Percentiles rank a stretch among this genome's conserved stretches.
Conservation (phyloP, 2,329 filamentous ascomycete species). For the Dothistroma pini region DNA sequence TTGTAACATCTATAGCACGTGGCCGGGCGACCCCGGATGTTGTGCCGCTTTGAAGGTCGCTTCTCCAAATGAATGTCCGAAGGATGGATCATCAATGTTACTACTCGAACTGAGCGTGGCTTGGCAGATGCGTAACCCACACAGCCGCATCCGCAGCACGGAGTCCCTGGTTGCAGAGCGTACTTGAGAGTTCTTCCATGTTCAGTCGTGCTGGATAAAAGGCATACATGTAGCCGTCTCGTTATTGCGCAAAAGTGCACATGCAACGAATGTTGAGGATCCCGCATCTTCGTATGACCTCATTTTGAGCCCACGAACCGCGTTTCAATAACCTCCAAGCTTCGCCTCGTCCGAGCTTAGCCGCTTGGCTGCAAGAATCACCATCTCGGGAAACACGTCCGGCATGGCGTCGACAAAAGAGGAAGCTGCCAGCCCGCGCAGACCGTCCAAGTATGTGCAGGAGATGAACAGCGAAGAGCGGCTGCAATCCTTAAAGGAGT, state of each 20-base stretch:
- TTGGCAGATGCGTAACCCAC: not conserved
- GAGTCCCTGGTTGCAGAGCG: too few species aligned
- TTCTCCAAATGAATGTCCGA: not conserved
- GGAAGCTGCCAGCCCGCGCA: not conserved
- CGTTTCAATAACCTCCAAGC: not conserved
- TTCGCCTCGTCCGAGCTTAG: not conserved
- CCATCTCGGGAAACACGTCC: not conserved
- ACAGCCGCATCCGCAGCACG: not conserved
- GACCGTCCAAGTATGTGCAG: constrained; percentile 17
- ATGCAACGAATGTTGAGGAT: not conserved
- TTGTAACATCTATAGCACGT: not conserved
- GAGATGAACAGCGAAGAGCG: constrained; percentile 25
- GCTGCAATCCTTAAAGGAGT: constrained; percentile 20
- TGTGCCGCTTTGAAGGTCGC: not conserved
- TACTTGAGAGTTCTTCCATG: too few species aligned
- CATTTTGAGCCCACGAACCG: not conserved
- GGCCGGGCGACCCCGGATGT: not conserved
- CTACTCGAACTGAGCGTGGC: not conserved
- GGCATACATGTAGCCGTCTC: too few species aligned
- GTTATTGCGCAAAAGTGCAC: not conserved
- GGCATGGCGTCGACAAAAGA: not conserved
- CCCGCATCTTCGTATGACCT: not conserved
- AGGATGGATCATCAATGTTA: not conserved
- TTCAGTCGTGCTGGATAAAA: not conserved
- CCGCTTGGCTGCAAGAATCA: not conserved